Percentiles rank a stretch among this genome's conserved stretches.
Evolutionary conservation across 768 basidiomycete species (phyloP).

Genomic region (Cyclocybe aegerita): DNA sequence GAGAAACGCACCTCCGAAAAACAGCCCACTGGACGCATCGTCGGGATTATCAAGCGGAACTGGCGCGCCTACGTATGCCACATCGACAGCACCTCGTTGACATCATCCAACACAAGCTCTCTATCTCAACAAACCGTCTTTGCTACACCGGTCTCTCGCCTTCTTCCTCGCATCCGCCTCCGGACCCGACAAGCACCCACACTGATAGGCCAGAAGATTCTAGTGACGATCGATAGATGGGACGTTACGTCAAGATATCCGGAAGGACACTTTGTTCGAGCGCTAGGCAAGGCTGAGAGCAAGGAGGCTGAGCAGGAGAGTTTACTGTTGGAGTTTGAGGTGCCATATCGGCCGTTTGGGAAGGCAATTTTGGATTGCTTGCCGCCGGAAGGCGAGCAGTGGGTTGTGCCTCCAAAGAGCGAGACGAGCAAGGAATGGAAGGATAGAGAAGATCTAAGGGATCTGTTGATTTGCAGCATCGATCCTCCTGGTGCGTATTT

Average conservation of each 20-base stretch:
- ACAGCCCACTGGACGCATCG: slow-evolving; percentile 89
- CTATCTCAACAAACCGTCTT: slow-evolving; percentile 89
- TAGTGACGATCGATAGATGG: slow-evolving; percentile 96
- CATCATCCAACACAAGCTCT: slow-evolving; percentile 74
- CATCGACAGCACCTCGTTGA: slow-evolving; percentile 86
- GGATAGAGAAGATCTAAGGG: slow-evolving; percentile 84
- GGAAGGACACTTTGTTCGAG: slow-evolving; percentile 94
- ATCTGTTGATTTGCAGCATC: slow-evolving; percentile 89
- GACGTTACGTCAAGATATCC: slow-evolving; percentile 85
- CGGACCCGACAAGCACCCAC: slow-evolving; percentile 92
- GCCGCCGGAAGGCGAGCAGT: slow-evolving; percentile 84
- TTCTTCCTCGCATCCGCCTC: slow-evolving; percentile 90
- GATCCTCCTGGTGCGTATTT: slow-evolving; percentile 81
- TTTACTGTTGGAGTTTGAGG: slow-evolving; percentile 89
- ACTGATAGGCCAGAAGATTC: slow-evolving; percentile 90
- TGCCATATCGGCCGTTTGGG: slow-evolving; percentile 96
- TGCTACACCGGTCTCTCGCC: slow-evolving; percentile 88
- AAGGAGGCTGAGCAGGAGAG: slow-evolving; percentile 98
- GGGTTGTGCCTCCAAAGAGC: slow-evolving; percentile 87
- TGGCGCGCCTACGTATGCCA: slow-evolving; percentile 99
- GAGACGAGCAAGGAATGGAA: slow-evolving; percentile 55
- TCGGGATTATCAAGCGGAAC: slow-evolving; percentile 92
- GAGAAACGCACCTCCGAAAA: slow-evolving; percentile 51
- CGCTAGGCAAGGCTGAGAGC: slow-evolving; percentile 86
- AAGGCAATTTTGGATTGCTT: slow-evolving; percentile 91